These are phyloP conservation scores for Solanum sejunctum DNA, from an alignment of 257 asterid genomes.

Conservation along the genomic window DNA sequence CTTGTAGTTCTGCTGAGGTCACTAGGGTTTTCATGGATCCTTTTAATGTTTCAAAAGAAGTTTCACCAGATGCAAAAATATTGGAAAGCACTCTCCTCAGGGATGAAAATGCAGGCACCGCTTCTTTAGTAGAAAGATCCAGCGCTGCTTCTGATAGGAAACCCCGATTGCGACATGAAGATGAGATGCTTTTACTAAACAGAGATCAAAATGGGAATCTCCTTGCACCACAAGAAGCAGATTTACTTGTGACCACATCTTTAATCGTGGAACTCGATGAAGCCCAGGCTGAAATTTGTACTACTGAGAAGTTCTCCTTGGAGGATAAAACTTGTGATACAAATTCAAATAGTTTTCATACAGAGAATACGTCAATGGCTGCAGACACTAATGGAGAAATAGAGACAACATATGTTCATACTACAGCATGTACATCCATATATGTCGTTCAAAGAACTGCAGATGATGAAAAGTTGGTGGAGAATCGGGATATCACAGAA, in stretches of 20 bases:
- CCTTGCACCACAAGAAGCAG: slow-evolving; percentile 7
- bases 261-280: slow-evolving; percentile 8
- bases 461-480: slow-evolving; percentile 12
- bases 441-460: neutral
- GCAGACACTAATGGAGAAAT: slow-evolving; percentile 10
- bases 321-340: slow-evolving; percentile 8
- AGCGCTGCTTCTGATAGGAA: slow-evolving; percentile 2
- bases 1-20: slow-evolving; percentile 11
- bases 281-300: slow-evolving; percentile 6
- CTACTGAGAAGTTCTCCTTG: neutral
- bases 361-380: slow-evolving; percentile 2
- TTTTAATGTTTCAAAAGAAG: neutral
- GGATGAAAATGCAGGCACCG: slow-evolving; percentile 14
- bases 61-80: slow-evolving; percentile 11
- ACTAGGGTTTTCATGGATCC: slow-evolving; percentile 8
- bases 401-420: slow-evolving; percentile 11
- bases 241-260: slow-evolving; percentile 12
- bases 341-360: slow-evolving; percentile 1
- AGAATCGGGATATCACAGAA: slow-evolving; percentile 12
- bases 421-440: slow-evolving; percentile 8
- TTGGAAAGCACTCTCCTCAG: neutral
- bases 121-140: neutral
- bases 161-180: slow-evolving; percentile 7
- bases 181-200: neutral
- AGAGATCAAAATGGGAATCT: neutral